A percentile compares a stretch with the other conserved stretches of the same genome.
Evolutionary conservation across 2,329 filamentous ascomycete species (phyloP).

Genomic region (Penicillium sp.): DNA sequence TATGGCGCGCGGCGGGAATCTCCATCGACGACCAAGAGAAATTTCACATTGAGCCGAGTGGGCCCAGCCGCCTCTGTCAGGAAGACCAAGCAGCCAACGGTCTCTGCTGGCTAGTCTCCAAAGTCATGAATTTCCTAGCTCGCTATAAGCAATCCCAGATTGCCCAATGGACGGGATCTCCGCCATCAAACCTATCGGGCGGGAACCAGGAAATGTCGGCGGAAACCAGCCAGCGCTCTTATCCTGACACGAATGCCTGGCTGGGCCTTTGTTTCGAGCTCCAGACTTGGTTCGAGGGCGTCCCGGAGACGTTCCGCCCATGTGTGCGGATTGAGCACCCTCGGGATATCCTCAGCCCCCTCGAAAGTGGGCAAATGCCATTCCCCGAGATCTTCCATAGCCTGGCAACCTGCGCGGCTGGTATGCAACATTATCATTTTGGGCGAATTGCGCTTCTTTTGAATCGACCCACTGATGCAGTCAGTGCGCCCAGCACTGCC

Average conservation of each 20-base stretch:
- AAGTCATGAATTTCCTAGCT: constrained; percentile 62
- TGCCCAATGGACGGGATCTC: constrained; percentile 32
- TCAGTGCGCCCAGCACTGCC: constrained; percentile 52
- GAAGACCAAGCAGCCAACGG: constrained; percentile 62
- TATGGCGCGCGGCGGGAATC: constrained; percentile 62
- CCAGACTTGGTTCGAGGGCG: constrained; percentile 55
- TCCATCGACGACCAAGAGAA: constrained; percentile 52
- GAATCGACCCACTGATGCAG: constrained; percentile 58
- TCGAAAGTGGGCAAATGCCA: constrained; percentile 34
- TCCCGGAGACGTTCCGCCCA: constrained; percentile 58
- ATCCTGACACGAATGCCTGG: constrained; percentile 52
- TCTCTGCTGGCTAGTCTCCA: constrained; percentile 60
- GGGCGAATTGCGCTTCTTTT: constrained; percentile 60
- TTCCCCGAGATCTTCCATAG: constrained; percentile 61
- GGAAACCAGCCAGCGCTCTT: constrained; percentile 9
- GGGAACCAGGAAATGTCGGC: background rate
- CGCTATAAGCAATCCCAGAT: constrained; percentile 53
- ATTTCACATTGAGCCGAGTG: constrained; percentile 34
- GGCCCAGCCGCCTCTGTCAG: constrained; percentile 41
- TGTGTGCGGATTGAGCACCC: constrained; percentile 49
- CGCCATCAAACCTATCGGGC: constrained; percentile 21
- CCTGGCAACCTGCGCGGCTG: constrained; percentile 59
- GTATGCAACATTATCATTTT: constrained; percentile 65
- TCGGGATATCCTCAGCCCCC: constrained; percentile 29
- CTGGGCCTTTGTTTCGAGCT: constrained; percentile 54